Evolutionary conservation across 1,139 yeast genomes (phyloP), one percentile per base, ranked within the genome.

Genomic region (Lodderomyces parapsilosis): DNA sequence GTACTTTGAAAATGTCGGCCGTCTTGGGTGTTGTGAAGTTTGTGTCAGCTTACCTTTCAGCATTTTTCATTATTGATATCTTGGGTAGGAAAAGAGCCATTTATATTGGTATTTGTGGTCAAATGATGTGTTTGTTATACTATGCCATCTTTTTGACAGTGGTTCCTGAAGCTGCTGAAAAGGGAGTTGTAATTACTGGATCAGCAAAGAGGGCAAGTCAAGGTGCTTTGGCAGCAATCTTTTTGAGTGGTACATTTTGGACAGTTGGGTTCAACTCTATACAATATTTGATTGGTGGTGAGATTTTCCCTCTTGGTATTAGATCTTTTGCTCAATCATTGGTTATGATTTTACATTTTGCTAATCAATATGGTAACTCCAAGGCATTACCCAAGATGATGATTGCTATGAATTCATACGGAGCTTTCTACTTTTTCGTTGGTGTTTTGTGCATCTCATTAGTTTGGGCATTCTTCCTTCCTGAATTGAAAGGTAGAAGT

Each of bases 181-280:
- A 52, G 2, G 62, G 50, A 8, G 59, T 53, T 8, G 48, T 30
- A 0, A 57, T 73, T 48, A 57, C 66, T 3, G 48, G 60, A 0
- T 58, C 71, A 1, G 59, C 70, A 48, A 42, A 52, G 7, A 51
- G 57, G 8, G 81, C 81, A 4, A 66, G 79, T 33, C 60, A 65
- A 43, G 80, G 68, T 43, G 83, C 83, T 1, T 59, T 78, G 49
- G 80, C 82, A 2, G 69, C 80, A 37, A 59, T 81, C 37, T 79
- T 68, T 56, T 51, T 80, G 38, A 65, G 74, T 33, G 86, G 85
- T 45, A 60, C 71, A 7, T 85, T 83, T 24, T 81, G 86, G 86
- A 74, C 81, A 13, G 58, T 79, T 62, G 86, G 86, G 10, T 80
- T 76, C 70, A 81, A 81, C 59, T 65, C 78, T 2, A 64, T 78